Conservation (phyloP, 2,329 filamentous ascomycete species). For the Ophiostoma fasciatum region DNA sequence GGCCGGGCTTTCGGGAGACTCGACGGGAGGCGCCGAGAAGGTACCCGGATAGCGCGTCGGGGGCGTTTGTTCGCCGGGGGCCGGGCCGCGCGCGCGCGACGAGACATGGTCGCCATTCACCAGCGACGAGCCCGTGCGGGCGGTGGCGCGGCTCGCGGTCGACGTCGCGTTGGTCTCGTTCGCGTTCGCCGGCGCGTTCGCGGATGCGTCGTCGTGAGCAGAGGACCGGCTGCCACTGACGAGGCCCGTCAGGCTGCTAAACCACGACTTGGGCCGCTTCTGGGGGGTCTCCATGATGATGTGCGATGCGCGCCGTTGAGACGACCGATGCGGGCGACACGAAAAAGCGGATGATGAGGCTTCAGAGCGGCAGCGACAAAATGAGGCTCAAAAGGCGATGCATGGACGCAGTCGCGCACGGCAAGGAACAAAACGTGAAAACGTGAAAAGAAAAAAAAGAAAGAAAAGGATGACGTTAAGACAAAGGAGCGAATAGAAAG, state of each 20-base stretch:
- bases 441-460: neutral
- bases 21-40: constrained; percentile 11
- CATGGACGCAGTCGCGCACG: constrained; percentile 3
- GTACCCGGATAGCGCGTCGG: constrained; percentile 8
- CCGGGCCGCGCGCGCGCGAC: constrained; percentile 1
- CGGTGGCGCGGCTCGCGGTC: no score
- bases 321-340: neutral
- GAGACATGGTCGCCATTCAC: constrained; percentile 1
- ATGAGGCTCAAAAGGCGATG: constrained; percentile 4
- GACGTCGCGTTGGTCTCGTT: constrained; percentile 1
- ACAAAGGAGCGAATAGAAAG: constrained; percentile 2
- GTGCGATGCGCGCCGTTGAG: neutral
- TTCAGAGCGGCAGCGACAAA: constrained; percentile 1
- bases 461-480: neutral
- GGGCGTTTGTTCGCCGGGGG: constrained; percentile 6
- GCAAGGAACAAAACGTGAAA: constrained; percentile 1
- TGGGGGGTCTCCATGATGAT: constrained; percentile 10
- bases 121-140: no score
- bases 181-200: no score
- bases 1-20: constrained; percentile 18
- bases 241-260: constrained; percentile 11
- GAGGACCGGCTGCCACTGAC: constrained; percentile 7
- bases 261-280: constrained; percentile 10
- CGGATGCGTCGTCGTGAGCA: constrained; percentile 1
- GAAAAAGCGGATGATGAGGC: constrained; percentile 1